Base-by-base conservation (phyloP, 495 filamentous ascomycete genomes). In the Amphirosellinia nigrospora region DNA sequence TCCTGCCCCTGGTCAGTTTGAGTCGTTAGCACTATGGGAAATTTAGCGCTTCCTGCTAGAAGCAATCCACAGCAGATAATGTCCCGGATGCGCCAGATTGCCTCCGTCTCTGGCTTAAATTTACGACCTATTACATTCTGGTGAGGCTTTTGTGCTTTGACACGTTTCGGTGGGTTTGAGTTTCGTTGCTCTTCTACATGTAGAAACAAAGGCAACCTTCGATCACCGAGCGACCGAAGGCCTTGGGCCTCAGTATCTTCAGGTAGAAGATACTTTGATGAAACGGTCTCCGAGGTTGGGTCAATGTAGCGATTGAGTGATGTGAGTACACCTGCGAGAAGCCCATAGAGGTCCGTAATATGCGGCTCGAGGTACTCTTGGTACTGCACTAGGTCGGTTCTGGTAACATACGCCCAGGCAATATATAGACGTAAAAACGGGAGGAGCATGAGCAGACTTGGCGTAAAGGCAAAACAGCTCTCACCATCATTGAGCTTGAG, bases 201-300 rank as follows among this genome's bases (percentile, higher is more conserved):
- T 38, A 69, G 19, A 50, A 78, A 78, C 36, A 78, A 48, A 1
- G 76, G 74, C 32, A 78, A 39, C 21, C 48, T 61, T 3, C 75
- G 75, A 48, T 82, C 79, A 28, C 36, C 48, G n/a, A 85, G 71
- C n/a, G 80, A 79, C 23, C 74, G 72, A 28, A 84, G 77, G 23
- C 83, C 82, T 32, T 83, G 64, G 13, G 81, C 79, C 65, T 84
- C 79, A 26, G 74, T 74, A 56, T 85, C 83, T 69, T 85, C 83
- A 0, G 75, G 71, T 11, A 85, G 70, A 23, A 79, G 73, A 48
- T 78, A 77, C 56, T 71, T 77, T 23, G 75, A 75, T n/a, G 78
- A 61, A 1, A 69, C 70, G 13, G 74, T 73, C 3, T 55, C 58
- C 2, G 70, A 64, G 50, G 64, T 75, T n/a, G 68, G 70, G 28